phyloP scores from a whole-genome alignment of 2,329 filamentous ascomycete species.

The Zasmidium angulare region DNA sequence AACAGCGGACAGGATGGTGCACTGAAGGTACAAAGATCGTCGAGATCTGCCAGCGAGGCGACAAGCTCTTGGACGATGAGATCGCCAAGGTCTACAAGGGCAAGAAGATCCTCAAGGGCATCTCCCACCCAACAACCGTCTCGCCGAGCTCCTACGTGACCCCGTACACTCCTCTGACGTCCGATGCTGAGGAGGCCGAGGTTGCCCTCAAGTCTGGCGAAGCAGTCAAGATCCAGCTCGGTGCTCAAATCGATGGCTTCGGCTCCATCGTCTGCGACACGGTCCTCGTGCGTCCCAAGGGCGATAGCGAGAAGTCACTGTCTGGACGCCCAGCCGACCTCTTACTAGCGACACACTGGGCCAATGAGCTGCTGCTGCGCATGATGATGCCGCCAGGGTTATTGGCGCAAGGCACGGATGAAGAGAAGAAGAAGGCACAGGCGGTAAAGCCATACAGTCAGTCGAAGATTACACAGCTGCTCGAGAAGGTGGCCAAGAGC shows the following conservation, averaged over 20 bases:
- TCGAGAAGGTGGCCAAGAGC: slow-evolving; percentile 87
- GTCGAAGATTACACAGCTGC: slow-evolving; percentile 77
- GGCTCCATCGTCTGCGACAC: slow-evolving; percentile 95
- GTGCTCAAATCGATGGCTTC: slow-evolving; percentile 96
- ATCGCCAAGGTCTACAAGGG: slow-evolving; percentile 95
- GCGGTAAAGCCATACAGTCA: slow-evolving; percentile 81
- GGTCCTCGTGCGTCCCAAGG: slow-evolving; percentile 67
- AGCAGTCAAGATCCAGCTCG: slow-evolving; percentile 96
- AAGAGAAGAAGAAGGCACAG: slow-evolving; percentile 88
- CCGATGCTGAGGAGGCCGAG: slow-evolving; percentile 81
- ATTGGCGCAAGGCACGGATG: slow-evolving; percentile 77
- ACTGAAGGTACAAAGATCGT: slow-evolving; percentile 89
- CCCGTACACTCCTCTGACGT: slow-evolving; percentile 88
- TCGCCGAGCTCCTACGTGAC: slow-evolving; percentile 94
- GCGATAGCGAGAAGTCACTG: slow-evolving; percentile 51
- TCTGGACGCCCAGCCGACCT: slow-evolving; percentile 80
- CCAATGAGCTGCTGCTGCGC: slow-evolving; percentile 89
- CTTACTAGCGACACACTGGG: slow-evolving; percentile 86
- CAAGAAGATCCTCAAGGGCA: slow-evolving; percentile 94
- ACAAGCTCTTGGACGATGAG: slow-evolving; percentile 92
- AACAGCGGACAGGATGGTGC: slow-evolving; percentile 56
- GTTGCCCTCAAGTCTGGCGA: slow-evolving; percentile 80
- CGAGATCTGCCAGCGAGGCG: slow-evolving; percentile 90
- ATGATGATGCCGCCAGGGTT: slow-evolving; percentile 90
- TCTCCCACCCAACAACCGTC: slow-evolving; percentile 91